Conservation (phyloP, 805 yeast genomes). For the Zygosaccharomyces kombuchaensis region DNA sequence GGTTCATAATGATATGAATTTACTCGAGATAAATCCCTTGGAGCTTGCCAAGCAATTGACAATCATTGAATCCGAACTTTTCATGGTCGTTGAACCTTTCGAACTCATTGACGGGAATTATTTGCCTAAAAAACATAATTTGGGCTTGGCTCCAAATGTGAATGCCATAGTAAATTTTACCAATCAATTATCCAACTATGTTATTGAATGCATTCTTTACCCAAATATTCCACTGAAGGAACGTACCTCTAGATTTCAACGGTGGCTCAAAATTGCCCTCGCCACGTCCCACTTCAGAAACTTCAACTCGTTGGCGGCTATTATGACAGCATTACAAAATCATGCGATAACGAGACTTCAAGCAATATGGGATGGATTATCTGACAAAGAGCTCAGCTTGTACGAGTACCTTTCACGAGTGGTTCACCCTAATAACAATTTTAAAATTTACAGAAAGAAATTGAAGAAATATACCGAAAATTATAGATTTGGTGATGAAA, state of each 20-base stretch:
- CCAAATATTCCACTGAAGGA: slow-evolving; percentile 45
- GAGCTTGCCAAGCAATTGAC: slow-evolving; percentile 78
- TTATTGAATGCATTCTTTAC: slow-evolving; percentile 61
- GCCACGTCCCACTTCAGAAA: slow-evolving; percentile 70
- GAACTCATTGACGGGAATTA: slow-evolving; percentile 65
- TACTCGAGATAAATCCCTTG: slow-evolving; percentile 54
- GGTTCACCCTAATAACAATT: slow-evolving; percentile 72
- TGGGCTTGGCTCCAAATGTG: slow-evolving; percentile 60
- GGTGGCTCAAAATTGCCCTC: slow-evolving; percentile 71
- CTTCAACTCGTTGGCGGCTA: slow-evolving; percentile 74
- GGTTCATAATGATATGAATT: slow-evolving; percentile 18
- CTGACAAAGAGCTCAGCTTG: slow-evolving; percentile 56
- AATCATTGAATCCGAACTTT: slow-evolving; percentile 62
- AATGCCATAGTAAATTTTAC: slow-evolving; percentile 61
- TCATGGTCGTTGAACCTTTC: slow-evolving; percentile 56
- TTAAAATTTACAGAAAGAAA: slow-evolving; percentile 61
- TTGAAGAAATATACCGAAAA: slow-evolving; percentile 51
- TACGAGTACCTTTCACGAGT: slow-evolving; percentile 62
- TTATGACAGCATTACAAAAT: slow-evolving; percentile 71
- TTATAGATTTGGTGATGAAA: slow-evolving; percentile 14
- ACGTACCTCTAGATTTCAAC: slow-evolving; percentile 52
- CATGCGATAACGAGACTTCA: slow-evolving; percentile 61
- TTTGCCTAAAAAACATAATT: slow-evolving; percentile 53
- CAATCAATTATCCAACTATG: slow-evolving; percentile 66
- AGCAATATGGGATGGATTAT: slow-evolving; percentile 54